Conservation (phyloP, 2,329 filamentous ascomycete genomes). For the Ceratocystis lukuohia region DNA sequence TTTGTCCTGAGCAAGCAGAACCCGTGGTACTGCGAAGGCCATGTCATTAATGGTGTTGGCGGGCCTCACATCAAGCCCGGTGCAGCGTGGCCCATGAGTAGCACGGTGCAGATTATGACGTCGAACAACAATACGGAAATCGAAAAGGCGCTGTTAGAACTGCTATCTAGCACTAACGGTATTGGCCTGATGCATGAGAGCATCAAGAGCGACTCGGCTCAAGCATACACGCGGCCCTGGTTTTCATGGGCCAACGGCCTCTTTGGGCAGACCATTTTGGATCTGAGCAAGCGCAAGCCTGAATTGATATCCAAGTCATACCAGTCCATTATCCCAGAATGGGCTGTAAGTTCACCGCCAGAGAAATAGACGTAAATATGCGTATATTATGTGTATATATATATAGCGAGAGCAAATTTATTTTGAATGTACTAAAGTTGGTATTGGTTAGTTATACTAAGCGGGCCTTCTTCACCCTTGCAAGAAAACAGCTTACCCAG, state of each 20-base stretch:
- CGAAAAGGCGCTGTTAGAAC: constrained; percentile 27
- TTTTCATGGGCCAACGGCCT: constrained; percentile 83
- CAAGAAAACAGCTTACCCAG: background rate
- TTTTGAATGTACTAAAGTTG: background rate
- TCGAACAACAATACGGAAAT: constrained; percentile 29
- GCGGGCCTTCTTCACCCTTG: background rate
- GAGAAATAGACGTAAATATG: background rate
- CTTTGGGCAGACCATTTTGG: constrained; percentile 71
- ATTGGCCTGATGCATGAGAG: constrained; percentile 37
- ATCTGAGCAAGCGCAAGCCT: constrained; percentile 61
- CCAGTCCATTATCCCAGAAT: constrained; percentile 25
- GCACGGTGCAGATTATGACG: constrained; percentile 40
- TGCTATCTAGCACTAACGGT: constrained; percentile 31
- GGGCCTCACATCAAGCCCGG: constrained; percentile 51
- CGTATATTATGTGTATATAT: background rate
- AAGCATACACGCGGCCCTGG: constrained; percentile 29
- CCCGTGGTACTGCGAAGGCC: constrained; percentile 60
- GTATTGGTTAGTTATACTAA: background rate
- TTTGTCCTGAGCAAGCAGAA: constrained; percentile 67
- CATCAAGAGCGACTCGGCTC: constrained; percentile 27
- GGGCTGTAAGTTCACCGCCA: background rate
- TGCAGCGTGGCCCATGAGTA: constrained; percentile 43
- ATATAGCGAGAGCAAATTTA: background rate
- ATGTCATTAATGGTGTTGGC: constrained; percentile 58
- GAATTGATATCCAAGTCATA: constrained; percentile 42